A percentile compares a stretch with the other conserved stretches of the same genome.
Evolutionary conservation across 78 protist genomes (phyloP).

Genomic region (Dictyostelium capitatum): DNA sequence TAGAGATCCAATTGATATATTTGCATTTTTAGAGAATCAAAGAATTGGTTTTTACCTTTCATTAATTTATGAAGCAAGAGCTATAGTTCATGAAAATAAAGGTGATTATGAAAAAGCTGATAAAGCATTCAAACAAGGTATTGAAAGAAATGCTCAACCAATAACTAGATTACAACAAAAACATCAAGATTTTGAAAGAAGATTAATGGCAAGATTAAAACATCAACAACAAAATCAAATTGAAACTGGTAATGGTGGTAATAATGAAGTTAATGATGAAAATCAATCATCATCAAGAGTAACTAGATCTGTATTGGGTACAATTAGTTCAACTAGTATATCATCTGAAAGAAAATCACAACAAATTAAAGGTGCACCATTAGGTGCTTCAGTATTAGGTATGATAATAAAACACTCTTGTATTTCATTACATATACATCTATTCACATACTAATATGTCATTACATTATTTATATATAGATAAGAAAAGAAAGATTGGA

Average conservation of each 20-base stretch:
- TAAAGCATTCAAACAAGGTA: constrained; percentile 53
- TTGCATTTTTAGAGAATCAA: constrained; percentile 50
- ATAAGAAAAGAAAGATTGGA: constrained; percentile 45
- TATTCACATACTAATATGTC: neutral
- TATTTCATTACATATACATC: neutral
- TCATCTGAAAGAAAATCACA: constrained; percentile 59
- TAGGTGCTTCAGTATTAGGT: neutral
- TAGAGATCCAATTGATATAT: constrained; percentile 77
- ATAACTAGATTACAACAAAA: constrained; percentile 56
- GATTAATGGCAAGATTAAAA: constrained; percentile 52
- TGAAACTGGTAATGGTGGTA: neutral
- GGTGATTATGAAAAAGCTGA: constrained; percentile 74
- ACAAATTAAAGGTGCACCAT: constrained; percentile 30
- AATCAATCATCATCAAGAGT: neutral
- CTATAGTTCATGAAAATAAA: constrained; percentile 78
- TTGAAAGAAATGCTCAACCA: constrained; percentile 59
- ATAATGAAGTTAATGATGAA: neutral
- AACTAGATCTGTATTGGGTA: constrained; percentile 58
- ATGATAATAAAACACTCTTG: neutral
- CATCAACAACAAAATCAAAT: constrained; percentile 14
- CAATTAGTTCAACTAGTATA: neutral
- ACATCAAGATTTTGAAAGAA: constrained; percentile 59
- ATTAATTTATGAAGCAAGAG: constrained; percentile 74
- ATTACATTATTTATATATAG: neutral
- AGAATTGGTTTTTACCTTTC: constrained; percentile 55